Percentiles rank a stretch among this genome's conserved stretches.
phyloP scores from a whole-genome alignment of 805 yeast species.

The Brettanomyces nanus region DNA sequence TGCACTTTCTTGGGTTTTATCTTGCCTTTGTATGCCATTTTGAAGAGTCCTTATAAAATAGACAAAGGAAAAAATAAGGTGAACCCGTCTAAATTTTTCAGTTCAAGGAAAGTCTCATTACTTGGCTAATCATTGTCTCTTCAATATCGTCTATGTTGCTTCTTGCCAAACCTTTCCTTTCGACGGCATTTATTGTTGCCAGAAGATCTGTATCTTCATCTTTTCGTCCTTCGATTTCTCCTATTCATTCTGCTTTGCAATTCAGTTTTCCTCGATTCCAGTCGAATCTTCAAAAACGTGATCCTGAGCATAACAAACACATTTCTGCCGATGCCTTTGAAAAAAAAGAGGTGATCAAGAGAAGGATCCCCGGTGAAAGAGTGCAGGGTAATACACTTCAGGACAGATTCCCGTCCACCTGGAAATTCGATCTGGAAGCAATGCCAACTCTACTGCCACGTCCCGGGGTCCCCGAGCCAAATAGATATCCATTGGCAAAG shows the following conservation, averaged over 20 bases:
- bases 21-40: conserved; percentile 1
- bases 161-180: not conserved
- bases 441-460: conserved; percentile 64
- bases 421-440: conserved; percentile 56
- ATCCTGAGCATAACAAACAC: not conserved
- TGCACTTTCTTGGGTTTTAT: conserved; percentile 1
- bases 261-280: not conserved
- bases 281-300: conserved; percentile 3
- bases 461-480: conserved; percentile 71
- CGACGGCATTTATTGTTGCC: not conserved
- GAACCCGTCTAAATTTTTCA: no score
- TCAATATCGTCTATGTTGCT: no score
- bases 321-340: conserved; percentile 18
- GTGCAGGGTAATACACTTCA: conserved; percentile 36
- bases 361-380: conserved; percentile 51
- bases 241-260: not conserved
- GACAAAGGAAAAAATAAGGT: no score
- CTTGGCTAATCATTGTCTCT: not conserved
- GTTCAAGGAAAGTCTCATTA: not conserved
- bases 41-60: not conserved
- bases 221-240: not conserved
- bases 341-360: conserved; percentile 24
- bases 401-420: conserved; percentile 53
- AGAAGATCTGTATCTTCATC: not conserved
- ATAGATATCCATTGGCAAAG: conserved; percentile 49